Conservation (phyloP, 805 yeast species). For the Starmerella apis region DNA sequence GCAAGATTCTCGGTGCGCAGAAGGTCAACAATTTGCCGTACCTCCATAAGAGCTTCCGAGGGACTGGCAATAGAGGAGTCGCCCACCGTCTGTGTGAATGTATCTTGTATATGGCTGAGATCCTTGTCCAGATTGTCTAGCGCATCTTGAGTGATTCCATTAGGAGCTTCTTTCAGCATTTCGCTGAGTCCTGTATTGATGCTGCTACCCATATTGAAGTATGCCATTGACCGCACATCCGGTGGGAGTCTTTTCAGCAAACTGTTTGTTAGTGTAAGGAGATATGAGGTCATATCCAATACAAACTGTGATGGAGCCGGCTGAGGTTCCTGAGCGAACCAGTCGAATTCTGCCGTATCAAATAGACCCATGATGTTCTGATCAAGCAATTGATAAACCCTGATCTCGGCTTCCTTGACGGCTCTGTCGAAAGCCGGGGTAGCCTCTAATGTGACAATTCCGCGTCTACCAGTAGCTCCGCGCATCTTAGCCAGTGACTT, state of each 20-base stretch:
- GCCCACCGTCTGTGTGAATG: conserved; percentile 31
- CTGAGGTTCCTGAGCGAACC: conserved; percentile 44
- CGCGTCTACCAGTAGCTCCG: conserved; percentile 30
- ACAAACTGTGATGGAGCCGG: conserved; percentile 62
- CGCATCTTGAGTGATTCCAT: conserved; percentile 49
- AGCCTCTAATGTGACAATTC: conserved; percentile 42
- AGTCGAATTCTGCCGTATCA: conserved; percentile 77
- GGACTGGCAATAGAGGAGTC: conserved; percentile 30
- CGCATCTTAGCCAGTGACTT: conserved; percentile 34
- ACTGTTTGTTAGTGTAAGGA: conserved; percentile 75
- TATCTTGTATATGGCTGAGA: conserved; percentile 58
- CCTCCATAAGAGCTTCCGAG: conserved; percentile 63
- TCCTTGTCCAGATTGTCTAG: conserved; percentile 68
- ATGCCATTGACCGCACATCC: conserved; percentile 64
- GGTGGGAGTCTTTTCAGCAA: conserved; percentile 74
- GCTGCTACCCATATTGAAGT: conserved; percentile 78
- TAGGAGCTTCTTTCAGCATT: conserved; percentile 44
- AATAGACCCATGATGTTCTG: conserved; percentile 65
- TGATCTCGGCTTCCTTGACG: conserved; percentile 62
- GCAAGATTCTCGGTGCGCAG: conserved; percentile 49
- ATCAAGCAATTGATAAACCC: conserved; percentile 74
- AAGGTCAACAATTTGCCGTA: conserved; percentile 69
- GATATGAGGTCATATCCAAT: conserved; percentile 72
- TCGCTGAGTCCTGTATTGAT: conserved; percentile 60
- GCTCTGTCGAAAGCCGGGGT: conserved; percentile 47